Conservation (phyloP, 176 grass and related monocot species). For the Coix lacrymajobi region DNA sequence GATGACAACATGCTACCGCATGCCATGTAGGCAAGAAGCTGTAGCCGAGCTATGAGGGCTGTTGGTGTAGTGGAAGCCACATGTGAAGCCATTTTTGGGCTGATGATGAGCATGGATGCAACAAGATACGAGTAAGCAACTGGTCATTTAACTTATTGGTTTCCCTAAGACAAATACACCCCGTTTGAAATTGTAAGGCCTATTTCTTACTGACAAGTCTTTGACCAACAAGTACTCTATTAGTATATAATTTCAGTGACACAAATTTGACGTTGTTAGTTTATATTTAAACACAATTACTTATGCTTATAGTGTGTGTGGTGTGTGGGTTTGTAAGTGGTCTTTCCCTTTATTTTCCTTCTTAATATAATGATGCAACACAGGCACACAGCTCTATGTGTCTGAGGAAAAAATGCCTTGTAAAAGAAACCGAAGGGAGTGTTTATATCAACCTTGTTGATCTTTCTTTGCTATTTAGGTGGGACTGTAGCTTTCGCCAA, state of each 20-base stretch:
- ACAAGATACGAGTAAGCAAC: slow-evolving; percentile 75
- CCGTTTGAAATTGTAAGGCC: not conserved
- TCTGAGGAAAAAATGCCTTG: not conserved
- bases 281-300: not conserved
- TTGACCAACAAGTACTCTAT: not conserved
- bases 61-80: slow-evolving; percentile 93
- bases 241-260: not conserved
- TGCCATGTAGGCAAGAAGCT: slow-evolving; percentile 87
- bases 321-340: not conserved
- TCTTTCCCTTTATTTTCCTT: not conserved
- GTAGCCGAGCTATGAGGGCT: slow-evolving; percentile 83
- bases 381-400: not conserved
- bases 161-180: not conserved
- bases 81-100: slow-evolving; percentile 85
- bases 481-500: slow-evolving; percentile 95
- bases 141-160: not conserved
- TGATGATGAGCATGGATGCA: slow-evolving; percentile 96
- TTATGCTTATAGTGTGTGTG: not conserved
- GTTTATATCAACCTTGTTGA: not conserved
- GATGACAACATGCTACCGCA: not conserved
- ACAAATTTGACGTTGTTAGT: not conserved
- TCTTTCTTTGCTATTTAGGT: slow-evolving; percentile 47
- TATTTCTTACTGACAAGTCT: not conserved
- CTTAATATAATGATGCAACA: not conserved
- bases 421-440: not conserved